Evolutionary conservation across 2,329 filamentous ascomycete genomes (phyloP), one percentile per base, ranked within the genome.

Genomic region (Beauveria asiatica): DNA sequence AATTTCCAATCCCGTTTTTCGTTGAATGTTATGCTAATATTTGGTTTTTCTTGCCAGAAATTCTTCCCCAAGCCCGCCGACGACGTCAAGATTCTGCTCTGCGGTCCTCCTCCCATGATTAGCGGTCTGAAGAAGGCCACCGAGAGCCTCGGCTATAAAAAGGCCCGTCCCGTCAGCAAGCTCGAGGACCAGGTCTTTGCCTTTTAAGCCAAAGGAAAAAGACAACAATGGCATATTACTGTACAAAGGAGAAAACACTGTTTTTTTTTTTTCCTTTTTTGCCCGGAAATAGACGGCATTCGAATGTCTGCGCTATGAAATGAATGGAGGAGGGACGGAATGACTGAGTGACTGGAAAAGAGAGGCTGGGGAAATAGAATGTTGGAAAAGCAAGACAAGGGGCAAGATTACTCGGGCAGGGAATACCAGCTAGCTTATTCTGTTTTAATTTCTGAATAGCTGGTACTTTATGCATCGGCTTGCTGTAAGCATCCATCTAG

Each of bases 111-210:
- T 61, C 94, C 94, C 55, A 99, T 99, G 94, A 83, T 97, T 65
- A 89, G 88, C 69, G 93, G 92, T 56, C 88, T 97, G 80, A 99
- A 99, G 89, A 97, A 97, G 83, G 84, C 91, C 7, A 88, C 92
- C 55, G 91, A 95, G 77, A 82, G 84, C 64, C 82, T 97, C 21
- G 94, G 94, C 61, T 99, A 88, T 80, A 83, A 90, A 71, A 97
- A 97, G 83, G 90, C 94, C 46, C 85, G 87, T 63, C 91, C 93
- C 49, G 92, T 97, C 69, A 97, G 92, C 86, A 97, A 97, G 84
- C 86, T 97, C 58, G 89, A 93, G 73, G 94, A 99, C 75, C 94
- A 97, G 76, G 90, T 99, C 67, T 99, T 99, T 79, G 92, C 90
- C 71, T 99, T 99, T 78, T 78, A 75, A 71, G 59, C 30, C 19